Conservation (phyloP, 2,329 filamentous ascomycete genomes). For the Xylaria sp. region DNA sequence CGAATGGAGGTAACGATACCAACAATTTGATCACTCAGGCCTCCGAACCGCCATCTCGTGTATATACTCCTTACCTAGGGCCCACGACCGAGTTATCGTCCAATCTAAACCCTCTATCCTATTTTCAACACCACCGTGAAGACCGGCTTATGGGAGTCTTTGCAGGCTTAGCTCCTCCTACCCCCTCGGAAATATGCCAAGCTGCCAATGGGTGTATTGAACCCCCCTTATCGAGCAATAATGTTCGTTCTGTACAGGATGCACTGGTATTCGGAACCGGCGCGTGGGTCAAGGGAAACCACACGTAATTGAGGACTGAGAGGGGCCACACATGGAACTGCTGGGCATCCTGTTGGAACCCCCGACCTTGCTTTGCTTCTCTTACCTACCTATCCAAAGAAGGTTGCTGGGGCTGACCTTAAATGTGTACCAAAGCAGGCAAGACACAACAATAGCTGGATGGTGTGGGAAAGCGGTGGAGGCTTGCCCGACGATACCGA, state of each 20-base stretch:
- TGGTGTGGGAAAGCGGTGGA: background rate
- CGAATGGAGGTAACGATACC: background rate
- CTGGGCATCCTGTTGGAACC: background rate
- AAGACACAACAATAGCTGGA: background rate
- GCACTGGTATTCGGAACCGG: conserved; percentile 13
- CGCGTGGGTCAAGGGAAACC: conserved; percentile 10
- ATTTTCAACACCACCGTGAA: conserved; percentile 16
- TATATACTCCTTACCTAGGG: background rate
- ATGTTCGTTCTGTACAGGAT: background rate
- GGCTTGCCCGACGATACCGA: background rate
- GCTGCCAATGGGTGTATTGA: too few relatives aligned
- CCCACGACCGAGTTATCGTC: background rate
- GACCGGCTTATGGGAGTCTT: conserved; percentile 18
- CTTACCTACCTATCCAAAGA: background rate
- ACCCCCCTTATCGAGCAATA: background rate
- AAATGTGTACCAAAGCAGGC: background rate
- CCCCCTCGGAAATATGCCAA: background rate
- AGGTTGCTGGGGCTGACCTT: background rate
- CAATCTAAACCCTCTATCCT: background rate
- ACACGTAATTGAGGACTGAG: background rate
- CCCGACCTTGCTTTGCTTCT: background rate
- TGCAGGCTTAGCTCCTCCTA: background rate
- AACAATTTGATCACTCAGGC: background rate
- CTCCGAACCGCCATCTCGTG: background rate
- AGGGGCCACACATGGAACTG: background rate